Evolutionary conservation across 257 asterid genomes (phyloP).

Genomic region (Linderniella brevidens): DNA sequence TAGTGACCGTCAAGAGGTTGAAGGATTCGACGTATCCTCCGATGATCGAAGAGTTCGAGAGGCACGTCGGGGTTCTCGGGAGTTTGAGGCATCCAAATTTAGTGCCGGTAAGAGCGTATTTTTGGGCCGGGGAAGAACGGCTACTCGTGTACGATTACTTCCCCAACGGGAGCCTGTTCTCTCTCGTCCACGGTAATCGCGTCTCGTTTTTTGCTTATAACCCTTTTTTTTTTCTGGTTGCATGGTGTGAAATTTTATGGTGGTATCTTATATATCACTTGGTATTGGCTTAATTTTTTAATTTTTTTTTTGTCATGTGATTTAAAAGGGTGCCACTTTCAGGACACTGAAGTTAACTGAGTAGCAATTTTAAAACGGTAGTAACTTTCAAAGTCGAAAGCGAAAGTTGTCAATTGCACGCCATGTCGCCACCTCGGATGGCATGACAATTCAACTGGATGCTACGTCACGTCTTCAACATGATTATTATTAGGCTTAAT

Average conservation of each 20-base stretch:
- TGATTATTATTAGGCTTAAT: too few relatives aligned
- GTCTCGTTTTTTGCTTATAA: neutral
- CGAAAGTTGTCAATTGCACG: too few relatives aligned
- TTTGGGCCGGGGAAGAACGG: conserved; percentile 92
- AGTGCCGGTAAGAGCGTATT: conserved; percentile 88
- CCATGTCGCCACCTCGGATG: too few relatives aligned
- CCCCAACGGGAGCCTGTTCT: conserved; percentile 96
- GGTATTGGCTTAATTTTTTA: too few relatives aligned
- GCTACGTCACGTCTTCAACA: too few relatives aligned
- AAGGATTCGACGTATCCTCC: conserved; percentile 67
- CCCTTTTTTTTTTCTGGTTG: neutral
- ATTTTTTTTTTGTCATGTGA: too few relatives aligned
- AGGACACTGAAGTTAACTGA: too few relatives aligned
- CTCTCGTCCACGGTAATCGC: conserved; percentile 82
- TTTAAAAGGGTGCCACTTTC: too few relatives aligned
- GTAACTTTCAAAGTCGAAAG: too few relatives aligned
- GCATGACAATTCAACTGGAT: too few relatives aligned
- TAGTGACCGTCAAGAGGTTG: conserved; percentile 83
- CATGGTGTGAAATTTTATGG: neutral
- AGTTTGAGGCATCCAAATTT: conserved; percentile 67
- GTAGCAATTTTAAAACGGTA: too few relatives aligned
- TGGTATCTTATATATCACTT: neutral
- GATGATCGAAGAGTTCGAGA: conserved; percentile 61
- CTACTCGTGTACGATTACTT: conserved; percentile 80
- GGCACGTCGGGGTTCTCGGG: conserved; percentile 77